Evolutionary conservation across 1,139 yeast genomes (phyloP).

Genomic region (Magnusiomyces ingens): DNA sequence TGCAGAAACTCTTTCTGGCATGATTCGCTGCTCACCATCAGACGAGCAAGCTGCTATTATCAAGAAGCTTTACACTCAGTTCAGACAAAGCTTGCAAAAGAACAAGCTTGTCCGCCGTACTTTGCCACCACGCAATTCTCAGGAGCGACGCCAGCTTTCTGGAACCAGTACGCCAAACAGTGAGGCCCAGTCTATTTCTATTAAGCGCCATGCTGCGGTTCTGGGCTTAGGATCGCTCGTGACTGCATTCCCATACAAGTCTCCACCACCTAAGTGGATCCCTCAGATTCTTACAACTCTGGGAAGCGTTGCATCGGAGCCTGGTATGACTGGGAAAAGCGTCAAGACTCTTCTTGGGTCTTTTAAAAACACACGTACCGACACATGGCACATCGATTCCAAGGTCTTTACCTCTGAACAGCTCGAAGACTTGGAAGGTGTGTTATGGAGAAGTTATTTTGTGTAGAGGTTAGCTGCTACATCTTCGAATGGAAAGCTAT

Average conservation of each 20-base stretch:
- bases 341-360: conserved; percentile 78
- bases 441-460: conserved; percentile 86
- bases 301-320: conserved; percentile 62
- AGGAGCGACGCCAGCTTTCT: conserved; percentile 12
- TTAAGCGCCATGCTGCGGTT: conserved; percentile 74
- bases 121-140: conserved; percentile 16
- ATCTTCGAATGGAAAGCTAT: too few species aligned
- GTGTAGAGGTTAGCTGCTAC: conserved; percentile 38
- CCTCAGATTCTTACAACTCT: conserved; percentile 65
- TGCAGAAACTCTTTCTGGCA: conserved; percentile 69
- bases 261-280: conserved; percentile 92
- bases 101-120: conserved; percentile 19
- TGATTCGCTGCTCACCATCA: conserved; percentile 70
- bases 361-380: conserved; percentile 89
- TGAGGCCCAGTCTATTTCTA: conserved; percentile 30
- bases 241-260: conserved; percentile 81
- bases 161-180: conserved; percentile 22
- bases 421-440: conserved; percentile 89
- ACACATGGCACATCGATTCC: conserved; percentile 93
- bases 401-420: conserved; percentile 70
- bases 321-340: conserved; percentile 76
- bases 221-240: conserved; percentile 85
- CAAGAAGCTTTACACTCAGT: conserved; percentile 35
- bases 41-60: conserved; percentile 43
- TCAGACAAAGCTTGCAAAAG: conserved; percentile 34